Conservation (phyloP, 345 rosid genomes). For the Citrus trifoliata region DNA sequence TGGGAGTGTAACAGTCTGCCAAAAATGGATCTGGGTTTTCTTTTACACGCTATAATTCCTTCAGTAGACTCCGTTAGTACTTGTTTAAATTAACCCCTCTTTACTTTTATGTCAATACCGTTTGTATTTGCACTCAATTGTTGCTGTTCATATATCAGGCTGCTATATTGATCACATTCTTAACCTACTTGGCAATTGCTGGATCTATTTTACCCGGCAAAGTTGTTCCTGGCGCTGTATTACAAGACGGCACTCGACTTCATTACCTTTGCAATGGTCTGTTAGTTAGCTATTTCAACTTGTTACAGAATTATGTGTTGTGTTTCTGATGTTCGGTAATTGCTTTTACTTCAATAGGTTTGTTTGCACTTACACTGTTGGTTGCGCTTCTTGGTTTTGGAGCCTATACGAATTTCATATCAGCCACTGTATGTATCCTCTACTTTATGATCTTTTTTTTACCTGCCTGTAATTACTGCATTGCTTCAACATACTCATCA, state of each 20-base stretch:
- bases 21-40: constrained; percentile 4
- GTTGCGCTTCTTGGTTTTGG: constrained; percentile 1
- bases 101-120: not conserved
- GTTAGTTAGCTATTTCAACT: not conserved
- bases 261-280: constrained; percentile 12
- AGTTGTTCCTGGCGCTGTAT: not conserved
- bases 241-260: constrained; percentile 7
- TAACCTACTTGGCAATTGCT: constrained; percentile 8
- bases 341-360: not conserved
- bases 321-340: not conserved
- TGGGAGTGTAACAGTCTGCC: not conserved
- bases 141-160: not conserved
- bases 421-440: not conserved
- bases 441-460: not conserved
- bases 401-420: not conserved
- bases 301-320: not conserved
- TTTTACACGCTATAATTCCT: not conserved
- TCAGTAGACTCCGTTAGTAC: constrained; percentile 7
- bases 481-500: not conserved
- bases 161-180: not conserved
- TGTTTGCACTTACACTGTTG: not conserved
- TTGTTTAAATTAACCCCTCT: not conserved
- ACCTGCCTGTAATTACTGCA: not conserved
- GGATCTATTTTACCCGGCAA: constrained; percentile 8
- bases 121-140: not conserved